Base-by-base conservation (phyloP, 2,329 filamentous ascomycete genomes). In the Drechslera avenae region DNA sequence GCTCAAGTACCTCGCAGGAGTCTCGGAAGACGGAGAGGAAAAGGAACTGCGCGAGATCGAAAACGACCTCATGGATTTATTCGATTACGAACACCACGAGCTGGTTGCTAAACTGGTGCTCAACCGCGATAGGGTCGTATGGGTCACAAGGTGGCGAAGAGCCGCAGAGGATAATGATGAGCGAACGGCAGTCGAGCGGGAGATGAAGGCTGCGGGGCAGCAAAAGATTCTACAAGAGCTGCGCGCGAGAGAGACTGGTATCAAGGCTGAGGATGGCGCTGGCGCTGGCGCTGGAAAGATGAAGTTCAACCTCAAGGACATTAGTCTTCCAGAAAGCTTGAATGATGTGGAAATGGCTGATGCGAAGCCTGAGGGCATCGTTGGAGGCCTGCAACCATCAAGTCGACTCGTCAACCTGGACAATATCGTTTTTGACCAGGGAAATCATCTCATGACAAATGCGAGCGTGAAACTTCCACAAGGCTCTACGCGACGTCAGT, bases 361-460 rank as follows among this genome's bases (percentile, higher is more conserved):
- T 54, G 70, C 63, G 6, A 56, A 78, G 73, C 31, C 78, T 76
- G 47, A 73, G 68, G 31, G 77, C 66, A 78, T 96, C 16, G 82
- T 91, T 26, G 90, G 92, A 46, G 91, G 91, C 12, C 79, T 99
- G 31, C 89, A 94, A 66, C 94, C 95, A 2, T 95, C 94, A 1
- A 87, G 87, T 61, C 90, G 90, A 69, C 78, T 91, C 36, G 91
- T 99, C 72, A 97, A 97, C 70, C 80, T 99, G 43, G 93, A 99
- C 50, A 97, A 97, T 66, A 84, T 99, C 28, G 84, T 97, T 32
- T 99, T 99, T 70, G 94, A 97, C 63, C 93, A 97, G 75, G 94
- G 94, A 45, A 99, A 97, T 67, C 94, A 99, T 78, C 82, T 99
- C 35, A 99, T 97, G 93, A 97, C 94, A n/a, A 99, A 99, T 66